These are phyloP conservation scores for Colletotrichum limetticola DNA, from an alignment of 2,329 filamentous ascomycete species.

Conservation along the genomic window DNA sequence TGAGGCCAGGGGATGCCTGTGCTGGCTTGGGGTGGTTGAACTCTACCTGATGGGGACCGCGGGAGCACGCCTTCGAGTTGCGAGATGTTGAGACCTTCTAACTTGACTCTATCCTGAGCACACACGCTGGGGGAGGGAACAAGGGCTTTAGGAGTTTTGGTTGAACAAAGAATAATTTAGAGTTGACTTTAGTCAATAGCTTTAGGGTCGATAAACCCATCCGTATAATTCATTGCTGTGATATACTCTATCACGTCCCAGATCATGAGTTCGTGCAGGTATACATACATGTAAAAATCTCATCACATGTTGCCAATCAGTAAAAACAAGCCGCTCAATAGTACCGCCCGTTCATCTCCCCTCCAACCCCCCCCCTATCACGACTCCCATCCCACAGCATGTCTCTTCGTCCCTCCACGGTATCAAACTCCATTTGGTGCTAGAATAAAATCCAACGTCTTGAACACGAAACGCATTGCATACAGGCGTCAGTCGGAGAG, in stretches of 20 bases:
- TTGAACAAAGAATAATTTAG: background rate
- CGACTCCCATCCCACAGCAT: background rate
- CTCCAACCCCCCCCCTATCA: background rate
- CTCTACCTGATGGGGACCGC: background rate
- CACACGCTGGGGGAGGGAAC: background rate
- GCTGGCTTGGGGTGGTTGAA: background rate
- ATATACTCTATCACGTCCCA: conserved; percentile 18
- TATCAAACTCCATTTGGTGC: conserved; percentile 14
- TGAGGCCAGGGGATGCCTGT: background rate
- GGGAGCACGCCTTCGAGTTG: conserved; percentile 4
- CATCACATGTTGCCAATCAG: conserved; percentile 26
- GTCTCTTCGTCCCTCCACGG: background rate
- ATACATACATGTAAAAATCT: conserved; percentile 16
- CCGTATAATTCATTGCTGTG: conserved; percentile 21
- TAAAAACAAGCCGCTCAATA: conserved; percentile 21
- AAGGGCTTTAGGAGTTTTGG: background rate
- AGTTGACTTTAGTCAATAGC: background rate
- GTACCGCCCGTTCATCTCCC: conserved; percentile 15
- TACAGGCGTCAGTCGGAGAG: background rate
- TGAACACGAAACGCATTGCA: conserved; percentile 16
- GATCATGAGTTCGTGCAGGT: conserved; percentile 31
- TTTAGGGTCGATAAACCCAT: background rate
- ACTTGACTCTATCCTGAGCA: background rate
- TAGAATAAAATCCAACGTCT: conserved; percentile 2
- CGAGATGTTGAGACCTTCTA: background rate